phyloP scores from a whole-genome alignment of 306 rosid species.

The Quercus alba region DNA sequence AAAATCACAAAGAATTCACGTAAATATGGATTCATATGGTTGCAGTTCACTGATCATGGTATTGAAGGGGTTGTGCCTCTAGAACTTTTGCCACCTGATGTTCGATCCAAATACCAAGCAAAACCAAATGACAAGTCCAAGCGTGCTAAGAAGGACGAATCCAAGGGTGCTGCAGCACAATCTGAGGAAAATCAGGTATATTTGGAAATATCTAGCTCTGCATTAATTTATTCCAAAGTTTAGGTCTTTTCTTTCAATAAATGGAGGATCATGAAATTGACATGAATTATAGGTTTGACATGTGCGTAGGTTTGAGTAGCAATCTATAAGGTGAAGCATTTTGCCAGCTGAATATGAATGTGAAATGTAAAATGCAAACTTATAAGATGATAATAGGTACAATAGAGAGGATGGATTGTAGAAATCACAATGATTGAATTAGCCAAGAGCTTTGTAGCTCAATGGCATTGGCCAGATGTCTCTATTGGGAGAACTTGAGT shows the following conservation, averaged over 20 bases:
- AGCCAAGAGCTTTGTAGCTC: too few species aligned
- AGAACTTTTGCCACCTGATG: slow-evolving; percentile 84
- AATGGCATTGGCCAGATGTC: too few species aligned
- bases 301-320: background rate
- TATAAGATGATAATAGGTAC: background rate
- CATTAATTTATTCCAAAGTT: background rate
- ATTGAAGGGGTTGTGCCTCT: slow-evolving; percentile 92
- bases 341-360: background rate
- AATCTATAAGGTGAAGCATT: background rate
- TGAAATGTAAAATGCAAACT: background rate
- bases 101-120: slow-evolving; percentile 75
- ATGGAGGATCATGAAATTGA: background rate
- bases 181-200: slow-evolving; percentile 84
- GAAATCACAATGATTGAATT: too few species aligned
- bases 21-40: slow-evolving; percentile 3
- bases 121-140: slow-evolving; percentile 80
- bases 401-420: background rate
- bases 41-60: slow-evolving; percentile 89
- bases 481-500: too few species aligned
- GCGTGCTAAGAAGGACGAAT: slow-evolving; percentile 83
- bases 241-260: background rate
- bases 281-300: background rate
- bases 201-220: slow-evolving; percentile 20
- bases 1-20: background rate
- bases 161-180: slow-evolving; percentile 59